Conservation (phyloP, 2,329 filamentous ascomycete species). For the Neonectria sp. region DNA sequence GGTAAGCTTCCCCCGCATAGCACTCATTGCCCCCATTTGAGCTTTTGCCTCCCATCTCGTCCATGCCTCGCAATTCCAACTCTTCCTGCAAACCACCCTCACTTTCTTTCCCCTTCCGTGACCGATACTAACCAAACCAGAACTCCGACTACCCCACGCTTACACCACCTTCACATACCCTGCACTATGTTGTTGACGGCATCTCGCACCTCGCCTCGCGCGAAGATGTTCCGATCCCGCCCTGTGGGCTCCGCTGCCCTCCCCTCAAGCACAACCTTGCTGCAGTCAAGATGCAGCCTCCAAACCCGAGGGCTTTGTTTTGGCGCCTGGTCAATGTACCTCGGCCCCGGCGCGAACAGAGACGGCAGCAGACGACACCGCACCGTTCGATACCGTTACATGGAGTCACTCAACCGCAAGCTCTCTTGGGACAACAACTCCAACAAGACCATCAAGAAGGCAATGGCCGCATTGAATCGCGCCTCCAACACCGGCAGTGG, state of each 20-base stretch:
- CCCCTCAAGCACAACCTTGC: constrained; percentile 26
- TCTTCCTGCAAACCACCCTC: neutral
- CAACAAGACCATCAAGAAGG: constrained; percentile 57
- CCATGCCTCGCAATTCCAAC: neutral
- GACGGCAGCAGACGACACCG: constrained; percentile 63
- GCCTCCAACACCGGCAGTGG: constrained; percentile 54
- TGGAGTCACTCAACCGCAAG: constrained; percentile 61
- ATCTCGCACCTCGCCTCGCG: constrained; percentile 48
- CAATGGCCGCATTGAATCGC: constrained; percentile 54
- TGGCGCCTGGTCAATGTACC: constrained; percentile 61
- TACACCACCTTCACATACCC: constrained; percentile 5
- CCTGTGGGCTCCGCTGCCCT: constrained; percentile 29
- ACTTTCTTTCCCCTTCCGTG: neutral
- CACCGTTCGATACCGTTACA: constrained; percentile 60
- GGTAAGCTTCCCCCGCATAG: constrained; percentile 13
- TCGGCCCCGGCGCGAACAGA: constrained; percentile 56
- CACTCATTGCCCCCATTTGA: neutral
- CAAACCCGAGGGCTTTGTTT: constrained; percentile 64
- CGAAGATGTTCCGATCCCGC: constrained; percentile 44
- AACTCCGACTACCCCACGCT: constrained; percentile 12
- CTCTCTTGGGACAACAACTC: constrained; percentile 63
- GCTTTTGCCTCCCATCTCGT: neutral
- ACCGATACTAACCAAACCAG: constrained; percentile 13
- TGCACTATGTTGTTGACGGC: constrained; percentile 47
- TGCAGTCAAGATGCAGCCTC: constrained; percentile 38